A percentile compares a stretch with the other conserved stretches of the same genome.
Conservation (phyloP, 257 asterid genomes). For the Capsicum baccatum region DNA sequence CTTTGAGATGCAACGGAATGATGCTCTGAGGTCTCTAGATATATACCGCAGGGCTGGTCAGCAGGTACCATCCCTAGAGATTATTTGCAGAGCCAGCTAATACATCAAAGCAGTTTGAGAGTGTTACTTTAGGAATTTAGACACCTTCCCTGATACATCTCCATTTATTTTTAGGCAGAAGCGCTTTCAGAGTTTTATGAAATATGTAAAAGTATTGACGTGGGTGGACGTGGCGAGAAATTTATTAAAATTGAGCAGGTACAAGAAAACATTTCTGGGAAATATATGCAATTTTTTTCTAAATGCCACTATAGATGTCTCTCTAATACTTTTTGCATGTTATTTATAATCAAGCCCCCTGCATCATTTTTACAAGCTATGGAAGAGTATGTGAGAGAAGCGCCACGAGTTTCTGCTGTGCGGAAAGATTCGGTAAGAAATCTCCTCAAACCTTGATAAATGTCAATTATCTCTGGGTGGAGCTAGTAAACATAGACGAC, state of each 20-base stretch:
- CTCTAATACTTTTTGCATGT: neutral
- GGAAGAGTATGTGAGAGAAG: constrained; percentile 98
- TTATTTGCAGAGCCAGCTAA: neutral
- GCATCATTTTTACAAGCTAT: constrained; percentile 94
- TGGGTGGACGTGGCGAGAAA: constrained; percentile 93
- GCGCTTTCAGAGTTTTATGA: constrained; percentile 89
- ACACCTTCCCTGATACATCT: constrained; percentile 29
- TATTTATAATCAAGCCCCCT: constrained; percentile 71
- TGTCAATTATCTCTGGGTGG: constrained; percentile 2
- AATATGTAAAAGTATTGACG: constrained; percentile 83
- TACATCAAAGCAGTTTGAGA: neutral
- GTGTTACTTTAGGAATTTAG: neutral
- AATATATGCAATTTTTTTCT: constrained; percentile 25
- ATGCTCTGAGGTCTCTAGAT: constrained; percentile 91
- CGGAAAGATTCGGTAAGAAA: constrained; percentile 71
- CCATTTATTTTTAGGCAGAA: constrained; percentile 68
- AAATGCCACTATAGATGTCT: constrained; percentile 11
- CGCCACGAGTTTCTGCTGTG: constrained; percentile 81
- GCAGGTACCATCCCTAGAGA: constrained; percentile 59
- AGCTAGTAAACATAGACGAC: neutral
- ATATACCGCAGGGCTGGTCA: constrained; percentile 86
- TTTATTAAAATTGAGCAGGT: constrained; percentile 97
- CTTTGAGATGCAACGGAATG: constrained; percentile 97
- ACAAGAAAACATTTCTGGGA: constrained; percentile 24
- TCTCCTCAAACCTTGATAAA: constrained; percentile 23